Evolutionary conservation across 2,329 filamentous ascomycete genomes (phyloP), one percentile per base, ranked within the genome.

Genomic region (Chaetomiaceae sp.): DNA sequence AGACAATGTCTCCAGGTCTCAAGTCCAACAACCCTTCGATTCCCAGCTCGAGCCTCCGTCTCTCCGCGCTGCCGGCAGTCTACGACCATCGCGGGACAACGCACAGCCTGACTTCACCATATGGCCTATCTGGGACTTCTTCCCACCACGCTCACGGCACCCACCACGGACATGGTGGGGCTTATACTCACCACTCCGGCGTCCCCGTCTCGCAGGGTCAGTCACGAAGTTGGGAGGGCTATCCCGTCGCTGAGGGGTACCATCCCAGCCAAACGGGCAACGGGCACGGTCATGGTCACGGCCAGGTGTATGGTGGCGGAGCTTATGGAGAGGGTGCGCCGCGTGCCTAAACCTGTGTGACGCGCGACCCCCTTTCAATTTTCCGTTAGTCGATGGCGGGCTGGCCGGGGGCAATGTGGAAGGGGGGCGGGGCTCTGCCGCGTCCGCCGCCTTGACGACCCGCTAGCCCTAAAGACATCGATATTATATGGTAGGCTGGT

Each of bases 1-100:
- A 76, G n/a, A 68, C 74, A 0, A 64, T 81, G 37, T 75, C 73
- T 0, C 72, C 73, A 1, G 60, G 61, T 0, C 53, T 71, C 20
- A 72, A 73, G 53, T 62, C 68, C 0, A 64, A n/a, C n/a, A n/a
- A 62, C 31, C 68, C 70, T 1, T 68, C 72, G 0, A 65, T 66
- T 4, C 38, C 61, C 3, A 49, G 57, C 6, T 59, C 61, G 2
- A 61, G 62, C 13, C 61, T 72, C 5, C 65, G 70, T 37, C 65
- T 72, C 23, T 65, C 65, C 4, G 64, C 66, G 13, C 44, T 71
- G 3, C 63, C 68, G 0, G 61, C 71, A 2, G 76, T 76, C 55
- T 68, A 67, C 50, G 65, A 67, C 45, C 54, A 57, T 2, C 58
- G 65, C 3, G 50, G 54, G 16, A 48, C 56, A 5, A 44, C 54